Evolutionary conservation across 306 rosid genomes (phyloP).

Genomic region (Albizia julibrissin): DNA sequence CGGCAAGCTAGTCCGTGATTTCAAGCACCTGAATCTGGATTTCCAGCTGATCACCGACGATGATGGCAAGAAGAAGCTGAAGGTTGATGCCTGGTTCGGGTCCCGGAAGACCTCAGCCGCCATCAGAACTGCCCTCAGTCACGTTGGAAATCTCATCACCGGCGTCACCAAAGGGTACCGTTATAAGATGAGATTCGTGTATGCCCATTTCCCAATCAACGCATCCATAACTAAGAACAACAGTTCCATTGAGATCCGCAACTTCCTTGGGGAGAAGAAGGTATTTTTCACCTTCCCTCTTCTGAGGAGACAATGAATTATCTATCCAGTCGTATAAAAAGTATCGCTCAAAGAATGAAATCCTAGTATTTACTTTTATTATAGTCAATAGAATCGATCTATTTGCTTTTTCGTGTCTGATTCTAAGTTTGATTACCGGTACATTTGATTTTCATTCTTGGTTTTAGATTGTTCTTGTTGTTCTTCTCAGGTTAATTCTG

Average conservation of each 20-base stretch:
- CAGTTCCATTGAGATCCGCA: conserved; percentile 68
- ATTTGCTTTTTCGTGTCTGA: background rate
- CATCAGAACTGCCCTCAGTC: conserved; percentile 72
- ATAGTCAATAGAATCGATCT: background rate
- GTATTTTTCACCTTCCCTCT: conserved; percentile 21
- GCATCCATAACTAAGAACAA: conserved; percentile 54
- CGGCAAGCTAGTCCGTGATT: conserved; percentile 69
- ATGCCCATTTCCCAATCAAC: conserved; percentile 80
- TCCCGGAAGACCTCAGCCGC: conserved; percentile 81
- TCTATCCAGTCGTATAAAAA: background rate
- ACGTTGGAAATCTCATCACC: conserved; percentile 68
- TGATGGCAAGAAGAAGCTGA: conserved; percentile 53
- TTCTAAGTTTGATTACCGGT: background rate
- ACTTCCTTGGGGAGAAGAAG: conserved; percentile 77
- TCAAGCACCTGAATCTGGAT: conserved; percentile 79
- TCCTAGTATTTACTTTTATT: background rate
- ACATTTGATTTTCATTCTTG: background rate
- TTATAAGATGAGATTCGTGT: conserved; percentile 85
- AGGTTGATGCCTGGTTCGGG: conserved; percentile 72
- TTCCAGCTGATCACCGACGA: conserved; percentile 65
- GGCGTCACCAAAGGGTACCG: conserved; percentile 86
- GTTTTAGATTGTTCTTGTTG: background rate
- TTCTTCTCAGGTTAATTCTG: background rate
- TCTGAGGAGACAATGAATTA: background rate
- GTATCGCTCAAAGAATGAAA: background rate